Base-by-base conservation (phyloP, 2,329 filamentous ascomycete species). In the Pseudopithomyces chartarum region DNA sequence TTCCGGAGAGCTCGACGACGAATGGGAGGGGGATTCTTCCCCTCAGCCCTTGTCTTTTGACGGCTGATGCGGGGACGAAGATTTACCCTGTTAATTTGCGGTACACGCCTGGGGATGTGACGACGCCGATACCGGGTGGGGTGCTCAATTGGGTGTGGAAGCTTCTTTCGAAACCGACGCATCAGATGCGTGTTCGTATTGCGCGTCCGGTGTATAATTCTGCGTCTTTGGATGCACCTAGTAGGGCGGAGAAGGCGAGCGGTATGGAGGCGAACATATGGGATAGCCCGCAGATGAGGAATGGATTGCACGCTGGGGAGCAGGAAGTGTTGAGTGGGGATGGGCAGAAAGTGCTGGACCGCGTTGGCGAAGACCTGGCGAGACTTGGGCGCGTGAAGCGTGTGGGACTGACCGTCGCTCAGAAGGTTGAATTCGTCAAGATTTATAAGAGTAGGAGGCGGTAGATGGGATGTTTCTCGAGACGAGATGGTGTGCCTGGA, bases 1-100 rank as follows among this genome's bases (percentile, higher is more conserved):
- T 98, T 74, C 94, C 95, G 12, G 95, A 99, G 78, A 94, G 90
- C 76, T 95, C 90, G 4, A 96, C 95, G 0, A 97, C 92, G 43
- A 99, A 99, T 71, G 94, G 94, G 60, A 89, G 91, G 64, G 95
- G 90, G 4, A 93, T 98, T 60, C 78, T 99, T 12, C 90, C 92
- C 1, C 86, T 97, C 54, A 91, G 90, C 58, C 91, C 90, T 0
- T 89, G 87, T 49, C 82, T 99, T 1, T 80, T 95, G 2, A 84
- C 87, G 15, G 85, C 86, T 0, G 86, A 88, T 0, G 74, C 85
- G 6, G 81, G 84, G 52, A 88, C 88, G 8, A 90, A 88, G 70
- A 91, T 99, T 64, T 98, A 96, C 78, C 93, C 95, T 1, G 84
- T 99, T 58, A 96, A 90, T 74, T 81, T 99, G 60, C 87, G 93